These are phyloP conservation scores for Zangia roseola DNA, from an alignment of 768 basidiomycete species.

Conservation along the genomic window DNA sequence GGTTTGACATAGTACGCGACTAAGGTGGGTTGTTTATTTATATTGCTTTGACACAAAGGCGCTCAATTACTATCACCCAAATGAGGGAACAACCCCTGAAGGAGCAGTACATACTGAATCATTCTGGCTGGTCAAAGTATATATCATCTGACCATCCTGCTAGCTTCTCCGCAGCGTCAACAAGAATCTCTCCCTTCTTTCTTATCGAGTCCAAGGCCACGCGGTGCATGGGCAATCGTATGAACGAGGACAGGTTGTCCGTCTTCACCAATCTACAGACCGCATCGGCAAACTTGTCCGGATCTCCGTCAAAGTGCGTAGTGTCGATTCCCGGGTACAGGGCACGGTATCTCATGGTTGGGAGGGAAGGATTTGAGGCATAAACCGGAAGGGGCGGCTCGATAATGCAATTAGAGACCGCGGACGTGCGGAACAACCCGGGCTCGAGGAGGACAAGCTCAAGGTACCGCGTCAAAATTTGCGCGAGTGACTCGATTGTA, in stretches of 20 bases:
- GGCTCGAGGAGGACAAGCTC: slow-evolving; percentile 25
- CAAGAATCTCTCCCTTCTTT: slow-evolving; percentile 17
- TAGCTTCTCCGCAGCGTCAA: slow-evolving; percentile 22
- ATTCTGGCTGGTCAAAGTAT: slow-evolving; percentile 12
- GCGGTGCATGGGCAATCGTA: slow-evolving; percentile 24
- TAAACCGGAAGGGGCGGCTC: slow-evolving; percentile 19
- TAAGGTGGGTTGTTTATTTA: slow-evolving; percentile 37
- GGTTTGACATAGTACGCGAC: slow-evolving; percentile 22
- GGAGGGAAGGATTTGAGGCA: slow-evolving; percentile 26
- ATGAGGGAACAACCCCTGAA: slow-evolving; percentile 13
- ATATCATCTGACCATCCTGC: slow-evolving; percentile 26
- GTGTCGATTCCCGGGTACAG: slow-evolving; percentile 15
- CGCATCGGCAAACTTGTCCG: slow-evolving; percentile 21
- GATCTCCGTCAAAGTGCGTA: slow-evolving; percentile 24
- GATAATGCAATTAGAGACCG: slow-evolving; percentile 1
- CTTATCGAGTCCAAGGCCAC: slow-evolving; percentile 21
- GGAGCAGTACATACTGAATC: too few relatives aligned
- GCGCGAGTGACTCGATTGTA: neutral
- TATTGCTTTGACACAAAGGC: slow-evolving; percentile 35
- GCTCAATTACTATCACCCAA: neutral
- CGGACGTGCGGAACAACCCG: slow-evolving; percentile 25
- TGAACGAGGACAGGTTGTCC: slow-evolving; percentile 15
- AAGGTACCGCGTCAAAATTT: neutral
- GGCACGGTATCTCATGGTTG: slow-evolving; percentile 22
- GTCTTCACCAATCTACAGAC: slow-evolving; percentile 16